Base-by-base conservation (phyloP, 2,329 filamentous ascomycete genomes). In the Pseudogymnoascus sp. region DNA sequence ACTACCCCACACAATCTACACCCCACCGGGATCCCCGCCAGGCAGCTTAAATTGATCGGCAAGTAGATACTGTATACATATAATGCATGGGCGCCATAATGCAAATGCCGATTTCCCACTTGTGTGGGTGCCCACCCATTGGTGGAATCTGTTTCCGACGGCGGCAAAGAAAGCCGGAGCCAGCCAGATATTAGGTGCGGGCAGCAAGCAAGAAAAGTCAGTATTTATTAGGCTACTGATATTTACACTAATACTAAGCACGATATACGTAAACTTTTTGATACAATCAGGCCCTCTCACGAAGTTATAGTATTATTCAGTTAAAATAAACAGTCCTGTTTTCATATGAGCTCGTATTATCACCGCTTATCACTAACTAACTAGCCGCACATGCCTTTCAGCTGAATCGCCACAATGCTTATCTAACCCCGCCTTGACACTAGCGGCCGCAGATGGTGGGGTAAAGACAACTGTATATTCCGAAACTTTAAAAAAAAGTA, bases 361-460 rank as follows among this genome's bases (percentile, higher is more conserved):
- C n/a, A 1, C 45, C 10, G n/a, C 26, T 19, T 52, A 52, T 52
- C 45, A n/a, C n/a, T n/a, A n/a, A n/a, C 3, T 3, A 52, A 52
- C n/a, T 28, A 48, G 21, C 39, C 19, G 39, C 41, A 26, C 41
- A 26, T 9, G 39, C 9, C 19, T 9, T 8, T 21, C 13, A 6
- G 1, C 19, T 10, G 3, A 6, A 28, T n/a, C 18, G 13, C 12
- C 12, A 15, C 34, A 41, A 52, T 18, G 45, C 45, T 52, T 52
- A 52, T 52, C 45, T 52, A 52, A 52, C 45, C 45, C 45, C 45
- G 26, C 45, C 26, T 19, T 19, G 5, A n/a, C 45, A n/a, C 41
- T 52, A 52, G 45, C 45, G 45, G 45, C 45, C 45, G 45, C 45
- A 52, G n/a, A 10, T 52, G 26, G 45, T 33, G 45, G 45, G 45